phyloP scores from a whole-genome alignment of 805 yeast genomes.

The Hemisphaericaspora nanyangensis region DNA sequence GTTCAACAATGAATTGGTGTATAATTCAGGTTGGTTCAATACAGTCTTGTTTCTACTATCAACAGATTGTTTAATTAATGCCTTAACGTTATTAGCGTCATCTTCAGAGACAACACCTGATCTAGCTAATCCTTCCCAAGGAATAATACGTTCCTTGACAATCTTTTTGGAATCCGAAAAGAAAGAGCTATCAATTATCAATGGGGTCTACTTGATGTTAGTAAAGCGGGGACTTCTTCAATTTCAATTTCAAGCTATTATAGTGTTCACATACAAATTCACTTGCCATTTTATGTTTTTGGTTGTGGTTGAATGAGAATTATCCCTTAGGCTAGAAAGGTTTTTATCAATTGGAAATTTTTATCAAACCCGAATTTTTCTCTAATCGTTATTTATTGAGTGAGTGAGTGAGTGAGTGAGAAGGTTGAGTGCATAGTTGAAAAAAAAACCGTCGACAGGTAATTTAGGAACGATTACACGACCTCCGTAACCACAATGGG shows the following conservation, averaged over 20 bases:
- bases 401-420: too few species aligned
- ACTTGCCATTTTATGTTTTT: background rate
- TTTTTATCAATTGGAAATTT: too few species aligned
- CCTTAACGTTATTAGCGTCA: slow-evolving; percentile 62
- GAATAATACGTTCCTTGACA: slow-evolving; percentile 75
- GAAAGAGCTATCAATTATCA: slow-evolving; percentile 59
- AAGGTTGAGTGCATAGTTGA: too few species aligned
- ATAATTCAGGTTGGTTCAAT: slow-evolving; percentile 43
- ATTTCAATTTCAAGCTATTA: too few species aligned
- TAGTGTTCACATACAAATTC: slow-evolving; percentile 7
- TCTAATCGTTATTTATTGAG: too few species aligned
- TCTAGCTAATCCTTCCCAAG: slow-evolving; percentile 89
- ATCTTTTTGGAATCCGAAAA: slow-evolving; percentile 62
- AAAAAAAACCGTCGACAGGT: too few species aligned
- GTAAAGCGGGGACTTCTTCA: too few species aligned
- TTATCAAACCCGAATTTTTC: background rate
- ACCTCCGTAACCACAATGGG: too few species aligned
- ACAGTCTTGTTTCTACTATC: slow-evolving; percentile 42
- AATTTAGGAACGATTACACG: background rate
- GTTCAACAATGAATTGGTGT: slow-evolving; percentile 51
- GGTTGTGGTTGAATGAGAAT: background rate
- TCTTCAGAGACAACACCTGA: slow-evolving; percentile 62
- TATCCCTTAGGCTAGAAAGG: background rate
- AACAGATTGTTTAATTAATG: slow-evolving; percentile 45
- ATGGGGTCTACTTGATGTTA: slow-evolving; percentile 32